Evolutionary conservation across 257 asterid species (phyloP), one percentile per base, ranked within the genome.

Genomic region (Capsicum baccatum): DNA sequence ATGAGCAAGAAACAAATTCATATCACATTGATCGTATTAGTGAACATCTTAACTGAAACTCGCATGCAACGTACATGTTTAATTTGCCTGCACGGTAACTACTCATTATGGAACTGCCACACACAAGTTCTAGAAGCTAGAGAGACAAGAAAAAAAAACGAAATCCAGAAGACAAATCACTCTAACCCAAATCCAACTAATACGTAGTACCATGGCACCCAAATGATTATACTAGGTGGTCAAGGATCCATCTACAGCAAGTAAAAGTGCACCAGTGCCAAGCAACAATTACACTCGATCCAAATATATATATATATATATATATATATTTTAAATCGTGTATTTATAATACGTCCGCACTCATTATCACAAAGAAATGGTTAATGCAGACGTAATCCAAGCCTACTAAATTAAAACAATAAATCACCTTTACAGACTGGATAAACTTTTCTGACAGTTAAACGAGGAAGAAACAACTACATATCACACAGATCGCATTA

Each of bases 121-220:
- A 19, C 44, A 48, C 60, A 54, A 78, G 64, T 54, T 13, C 50
- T 54, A 78, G 33, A 78, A 0, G 64, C 50, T 4, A 54, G 82
- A 26, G 26, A 78, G 54, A 50, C 64, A 78, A 78, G 64, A 78
- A 74, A 39, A 54, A 60, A 74, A 74, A 54, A 78, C 54, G 50
- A 78, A 78, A 78, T 33, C 14, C 19, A 54, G 33, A 78, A 54
- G 48, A 26, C 21, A 54, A 52, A 15, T 54, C 82, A 14, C 62
- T 15, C 26, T 33, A 54, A 78, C 64, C 64, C 63, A 54, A 54
- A 54, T 16, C 66, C 64, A 54, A 78, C 82, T 56, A 52, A 78
- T 54, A 54, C 21, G 82, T 78, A 14, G 64, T 78, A 26, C 26
- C 15, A 26, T 64, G 8, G 9, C 9, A 21, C 14, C 81, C 81